A percentile compares a stretch with the other conserved stretches of the same genome.
phyloP scores from a whole-genome alignment of 306 rosid species.

The Clitoria ternatea region DNA sequence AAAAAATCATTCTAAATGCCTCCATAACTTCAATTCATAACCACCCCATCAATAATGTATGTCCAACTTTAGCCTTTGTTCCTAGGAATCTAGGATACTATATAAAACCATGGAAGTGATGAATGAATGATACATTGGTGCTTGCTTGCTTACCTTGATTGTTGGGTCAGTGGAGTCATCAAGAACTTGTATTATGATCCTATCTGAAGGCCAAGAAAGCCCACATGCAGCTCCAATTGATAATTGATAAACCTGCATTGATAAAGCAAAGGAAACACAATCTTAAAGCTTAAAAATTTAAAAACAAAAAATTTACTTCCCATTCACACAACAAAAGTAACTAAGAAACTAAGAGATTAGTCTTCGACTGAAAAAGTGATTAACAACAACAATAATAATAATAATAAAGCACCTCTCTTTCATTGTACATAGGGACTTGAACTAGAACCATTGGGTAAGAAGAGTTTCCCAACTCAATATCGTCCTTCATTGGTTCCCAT shows the following conservation, averaged over 20 bases:
- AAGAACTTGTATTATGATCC: conserved; percentile 81
- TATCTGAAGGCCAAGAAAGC: conserved; percentile 95
- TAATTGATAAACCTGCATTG: conserved; percentile 77
- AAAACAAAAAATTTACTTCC: no score
- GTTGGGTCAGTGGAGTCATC: conserved; percentile 88
- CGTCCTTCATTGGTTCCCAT: conserved; percentile 87
- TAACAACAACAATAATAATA: no score
- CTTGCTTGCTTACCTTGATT: conserved; percentile 65
- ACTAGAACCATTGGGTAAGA: conserved; percentile 82
- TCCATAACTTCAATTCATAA: not conserved
- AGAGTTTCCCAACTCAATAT: conserved; percentile 75
- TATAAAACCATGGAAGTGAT: no score
- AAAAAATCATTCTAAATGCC: not conserved
- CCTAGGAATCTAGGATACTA: no score
- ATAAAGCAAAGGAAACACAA: not conserved
- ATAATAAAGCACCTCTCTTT: conserved; percentile 86
- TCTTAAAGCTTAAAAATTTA: not conserved
- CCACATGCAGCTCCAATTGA: conserved; percentile 92
- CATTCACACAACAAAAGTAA: no score
- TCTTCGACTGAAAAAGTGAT: no score
- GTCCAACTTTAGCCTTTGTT: not conserved
- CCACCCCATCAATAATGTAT: not conserved
- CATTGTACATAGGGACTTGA: conserved; percentile 96
- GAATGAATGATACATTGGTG: no score
- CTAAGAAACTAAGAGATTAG: no score